Conservation (phyloP, 768 basidiomycete species). For the Leccinum barrowsii region DNA sequence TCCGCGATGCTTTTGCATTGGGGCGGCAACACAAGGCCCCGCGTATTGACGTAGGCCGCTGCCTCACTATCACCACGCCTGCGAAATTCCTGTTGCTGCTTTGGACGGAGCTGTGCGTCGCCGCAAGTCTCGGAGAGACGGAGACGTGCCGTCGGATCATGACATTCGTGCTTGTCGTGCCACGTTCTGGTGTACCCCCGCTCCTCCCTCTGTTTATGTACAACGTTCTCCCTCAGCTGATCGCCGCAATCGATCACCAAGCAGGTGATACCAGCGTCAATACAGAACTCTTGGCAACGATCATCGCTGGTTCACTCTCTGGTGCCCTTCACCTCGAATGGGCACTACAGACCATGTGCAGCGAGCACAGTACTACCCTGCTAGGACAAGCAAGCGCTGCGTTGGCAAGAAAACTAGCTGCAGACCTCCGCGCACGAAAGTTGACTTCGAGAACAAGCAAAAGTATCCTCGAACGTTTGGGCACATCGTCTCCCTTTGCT, state of each 20-base stretch:
- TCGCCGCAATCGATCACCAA: slow-evolving; percentile 49
- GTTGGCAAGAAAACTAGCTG: slow-evolving; percentile 64
- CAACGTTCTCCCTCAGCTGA: slow-evolving; percentile 58
- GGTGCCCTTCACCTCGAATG: slow-evolving; percentile 69
- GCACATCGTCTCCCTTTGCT: slow-evolving; percentile 60
- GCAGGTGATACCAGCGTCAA: slow-evolving; percentile 51
- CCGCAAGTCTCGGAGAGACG: slow-evolving; percentile 54
- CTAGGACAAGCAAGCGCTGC: slow-evolving; percentile 62
- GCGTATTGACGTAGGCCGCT: slow-evolving; percentile 61
- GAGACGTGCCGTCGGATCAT: slow-evolving; percentile 63
- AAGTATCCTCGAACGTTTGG: slow-evolving; percentile 55
- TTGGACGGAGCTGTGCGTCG: slow-evolving; percentile 62
- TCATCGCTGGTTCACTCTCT: slow-evolving; percentile 64
- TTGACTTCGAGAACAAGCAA: slow-evolving; percentile 46
- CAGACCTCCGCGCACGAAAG: slow-evolving; percentile 54
- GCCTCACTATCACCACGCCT: slow-evolving; percentile 55
- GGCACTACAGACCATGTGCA: slow-evolving; percentile 53
- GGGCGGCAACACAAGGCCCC: slow-evolving; percentile 63
- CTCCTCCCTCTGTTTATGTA: slow-evolving; percentile 74
- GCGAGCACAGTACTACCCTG: slow-evolving; percentile 42
- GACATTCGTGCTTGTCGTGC: slow-evolving; percentile 64
- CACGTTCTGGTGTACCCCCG: slow-evolving; percentile 54
- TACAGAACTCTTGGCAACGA: slow-evolving; percentile 61
- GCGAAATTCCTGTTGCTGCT: slow-evolving; percentile 60
- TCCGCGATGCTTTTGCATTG: slow-evolving; percentile 53